Evolutionary conservation across 352 stramenopile species (phyloP).

Genomic region (Phytophthora nicotianae): DNA sequence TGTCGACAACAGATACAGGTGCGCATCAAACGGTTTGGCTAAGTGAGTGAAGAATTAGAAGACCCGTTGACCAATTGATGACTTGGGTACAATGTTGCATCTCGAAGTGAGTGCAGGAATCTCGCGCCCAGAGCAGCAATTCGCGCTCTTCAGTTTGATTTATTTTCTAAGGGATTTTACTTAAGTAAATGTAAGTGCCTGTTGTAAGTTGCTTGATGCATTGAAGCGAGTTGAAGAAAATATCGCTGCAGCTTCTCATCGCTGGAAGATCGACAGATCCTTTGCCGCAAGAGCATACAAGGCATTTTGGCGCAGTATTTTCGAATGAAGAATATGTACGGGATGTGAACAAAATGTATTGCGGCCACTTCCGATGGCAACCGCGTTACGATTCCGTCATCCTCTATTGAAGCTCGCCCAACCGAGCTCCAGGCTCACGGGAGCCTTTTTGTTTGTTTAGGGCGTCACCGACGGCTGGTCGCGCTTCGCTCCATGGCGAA

Average conservation of each 20-base stretch:
- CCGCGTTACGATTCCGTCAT: slow-evolving; percentile 34
- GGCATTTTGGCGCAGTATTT: slow-evolving; percentile 9
- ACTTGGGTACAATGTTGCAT: slow-evolving; percentile 13
- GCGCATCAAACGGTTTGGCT: slow-evolving; percentile 76
- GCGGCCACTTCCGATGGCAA: slow-evolving; percentile 44
- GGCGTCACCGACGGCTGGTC: slow-evolving; percentile 38
- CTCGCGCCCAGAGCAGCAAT: slow-evolving; percentile 26
- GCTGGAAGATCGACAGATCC: slow-evolving; percentile 8
- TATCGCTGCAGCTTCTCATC: slow-evolving; percentile 26
- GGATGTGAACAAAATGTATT: slow-evolving; percentile 34
- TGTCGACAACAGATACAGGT: slow-evolving; percentile 78
- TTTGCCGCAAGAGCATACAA: slow-evolving; percentile 8
- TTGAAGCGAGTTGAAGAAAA: not conserved
- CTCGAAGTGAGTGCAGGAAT: slow-evolving; percentile 6
- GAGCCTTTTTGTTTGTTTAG: slow-evolving; percentile 23
- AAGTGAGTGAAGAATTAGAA: not conserved
- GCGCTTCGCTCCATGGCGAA: slow-evolving; percentile 81
- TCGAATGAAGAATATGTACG: slow-evolving; percentile 15
- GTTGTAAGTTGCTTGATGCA: slow-evolving; percentile 9
- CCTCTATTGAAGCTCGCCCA: slow-evolving; percentile 29
- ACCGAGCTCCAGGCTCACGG: slow-evolving; percentile 10
- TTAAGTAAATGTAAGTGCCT: slow-evolving; percentile 11
- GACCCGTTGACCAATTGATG: slow-evolving; percentile 2
- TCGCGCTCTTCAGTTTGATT: slow-evolving; percentile 31
- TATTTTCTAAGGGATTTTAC: slow-evolving; percentile 32